phyloP scores from a whole-genome alignment of 2,329 filamentous ascomycete species.

The Colletotrichum gigasporum region DNA sequence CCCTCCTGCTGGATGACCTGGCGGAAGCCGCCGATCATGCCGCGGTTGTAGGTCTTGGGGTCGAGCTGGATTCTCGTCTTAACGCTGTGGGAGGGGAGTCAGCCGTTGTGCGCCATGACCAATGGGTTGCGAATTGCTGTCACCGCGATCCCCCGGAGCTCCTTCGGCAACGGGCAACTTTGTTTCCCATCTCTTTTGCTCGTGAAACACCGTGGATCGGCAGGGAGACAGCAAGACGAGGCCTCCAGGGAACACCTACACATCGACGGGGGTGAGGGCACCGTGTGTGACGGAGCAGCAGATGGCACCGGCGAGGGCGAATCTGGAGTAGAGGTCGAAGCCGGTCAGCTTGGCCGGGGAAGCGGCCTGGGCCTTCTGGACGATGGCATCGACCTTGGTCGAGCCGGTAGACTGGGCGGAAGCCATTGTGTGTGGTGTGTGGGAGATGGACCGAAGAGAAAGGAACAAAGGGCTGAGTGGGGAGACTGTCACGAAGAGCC shows the following conservation, averaged over 20 bases:
- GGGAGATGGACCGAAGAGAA: conserved; percentile 32
- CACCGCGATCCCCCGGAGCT: background rate
- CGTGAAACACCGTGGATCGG: background rate
- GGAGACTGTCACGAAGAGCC: conserved; percentile 37
- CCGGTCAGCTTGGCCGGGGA: conserved; percentile 56
- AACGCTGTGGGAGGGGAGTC: conserved; percentile 66
- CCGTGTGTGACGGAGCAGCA: conserved; percentile 99
- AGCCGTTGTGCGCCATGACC: background rate
- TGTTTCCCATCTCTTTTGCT: background rate
- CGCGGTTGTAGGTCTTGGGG: conserved; percentile 87
- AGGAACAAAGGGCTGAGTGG: conserved; percentile 45
- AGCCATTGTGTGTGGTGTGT: conserved; percentile 51
- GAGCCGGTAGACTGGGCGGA: conserved; percentile 48
- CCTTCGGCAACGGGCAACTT: background rate
- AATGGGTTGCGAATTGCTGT: no score
- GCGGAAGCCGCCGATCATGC: conserved; percentile 85
- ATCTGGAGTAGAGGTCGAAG: conserved; percentile 87
- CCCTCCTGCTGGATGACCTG: conserved; percentile 88
- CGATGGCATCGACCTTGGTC: conserved; percentile 55
- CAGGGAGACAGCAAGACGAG: background rate
- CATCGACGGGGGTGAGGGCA: conserved; percentile 96
- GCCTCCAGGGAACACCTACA: conserved; percentile 74
- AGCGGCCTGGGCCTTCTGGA: conserved; percentile 51
- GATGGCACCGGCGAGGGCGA: conserved; percentile 96
- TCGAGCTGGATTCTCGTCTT: conserved; percentile 97